A percentile compares a stretch with the other conserved stretches of the same genome.
Evolutionary conservation across 2,329 filamentous ascomycete species (phyloP).

Genomic region (Coleophoma cylindrospora): DNA sequence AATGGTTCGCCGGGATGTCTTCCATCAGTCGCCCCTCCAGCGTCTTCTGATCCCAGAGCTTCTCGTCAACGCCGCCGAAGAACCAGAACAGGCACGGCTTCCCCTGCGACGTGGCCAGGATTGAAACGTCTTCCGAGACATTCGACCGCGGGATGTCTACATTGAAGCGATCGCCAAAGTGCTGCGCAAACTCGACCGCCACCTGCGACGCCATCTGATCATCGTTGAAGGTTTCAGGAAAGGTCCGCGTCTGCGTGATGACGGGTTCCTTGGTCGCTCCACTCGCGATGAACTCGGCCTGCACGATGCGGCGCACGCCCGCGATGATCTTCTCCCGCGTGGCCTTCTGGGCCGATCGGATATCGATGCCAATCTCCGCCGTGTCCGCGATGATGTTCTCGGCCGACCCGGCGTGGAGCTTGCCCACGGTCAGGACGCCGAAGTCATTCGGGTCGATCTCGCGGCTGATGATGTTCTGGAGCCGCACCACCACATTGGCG

Average conservation of each 20-base stretch:
- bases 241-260: background rate
- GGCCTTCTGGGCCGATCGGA: constrained; percentile 39
- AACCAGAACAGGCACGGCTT: constrained; percentile 49
- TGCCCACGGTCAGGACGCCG: constrained; percentile 53
- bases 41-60: constrained; percentile 42
- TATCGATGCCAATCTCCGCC: constrained; percentile 49
- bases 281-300: constrained; percentile 45
- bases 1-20: constrained; percentile 49
- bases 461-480: constrained; percentile 54
- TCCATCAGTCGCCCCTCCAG: constrained; percentile 36
- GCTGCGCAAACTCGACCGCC: background rate
- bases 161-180: constrained; percentile 1
- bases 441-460: constrained; percentile 48
- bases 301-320: constrained; percentile 45
- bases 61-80: constrained; percentile 45
- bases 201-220: background rate
- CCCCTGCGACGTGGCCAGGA: constrained; percentile 39
- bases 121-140: constrained; percentile 23
- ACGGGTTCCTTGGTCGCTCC: constrained; percentile 18
- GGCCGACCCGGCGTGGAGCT: constrained; percentile 51
- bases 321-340: constrained; percentile 30
- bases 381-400: constrained; percentile 55
- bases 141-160: background rate
- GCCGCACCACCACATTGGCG: constrained; percentile 45
- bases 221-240: constrained; percentile 2